Conservation (phyloP, 2,329 filamentous ascomycete species). For the Trichoderma sp. region DNA sequence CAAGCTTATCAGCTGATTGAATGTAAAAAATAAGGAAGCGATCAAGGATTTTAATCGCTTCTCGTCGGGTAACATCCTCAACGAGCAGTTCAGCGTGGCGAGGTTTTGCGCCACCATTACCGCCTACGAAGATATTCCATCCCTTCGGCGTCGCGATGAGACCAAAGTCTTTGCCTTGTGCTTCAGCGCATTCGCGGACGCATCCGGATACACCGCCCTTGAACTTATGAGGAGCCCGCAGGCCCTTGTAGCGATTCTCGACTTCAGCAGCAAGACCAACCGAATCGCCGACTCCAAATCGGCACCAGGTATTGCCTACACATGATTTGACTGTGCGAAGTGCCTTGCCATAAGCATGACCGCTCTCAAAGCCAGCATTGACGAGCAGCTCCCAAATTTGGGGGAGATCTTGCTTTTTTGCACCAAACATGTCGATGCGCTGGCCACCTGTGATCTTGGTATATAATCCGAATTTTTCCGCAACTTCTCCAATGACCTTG, state of each 20-base stretch:
- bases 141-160: slow-evolving; percentile 90
- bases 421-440: slow-evolving; percentile 90
- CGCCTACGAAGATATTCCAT: slow-evolving; percentile 88
- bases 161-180: slow-evolving; percentile 90
- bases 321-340: slow-evolving; percentile 88
- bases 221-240: slow-evolving; percentile 85
- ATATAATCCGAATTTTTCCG: slow-evolving; percentile 80
- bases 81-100: slow-evolving; percentile 78
- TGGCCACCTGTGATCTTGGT: slow-evolving; percentile 92
- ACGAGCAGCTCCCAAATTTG: slow-evolving; percentile 79
- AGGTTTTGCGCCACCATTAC: slow-evolving; percentile 85
- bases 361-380: slow-evolving; percentile 83
- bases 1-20: slow-evolving; percentile 84
- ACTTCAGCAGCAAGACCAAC: slow-evolving; percentile 86
- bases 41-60: slow-evolving; percentile 81
- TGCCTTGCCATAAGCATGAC: slow-evolving; percentile 87
- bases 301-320: slow-evolving; percentile 87
- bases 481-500: slow-evolving; percentile 78
- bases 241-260: slow-evolving; percentile 89
- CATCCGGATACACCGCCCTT: slow-evolving; percentile 89
- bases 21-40: slow-evolving; percentile 94
- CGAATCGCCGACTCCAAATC: slow-evolving; percentile 84
- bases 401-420: slow-evolving; percentile 80
- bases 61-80: slow-evolving; percentile 79
- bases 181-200: slow-evolving; percentile 89